phyloP scores from a whole-genome alignment of 495 filamentous ascomycete genomes.

The Neurospora hispaniola region DNA sequence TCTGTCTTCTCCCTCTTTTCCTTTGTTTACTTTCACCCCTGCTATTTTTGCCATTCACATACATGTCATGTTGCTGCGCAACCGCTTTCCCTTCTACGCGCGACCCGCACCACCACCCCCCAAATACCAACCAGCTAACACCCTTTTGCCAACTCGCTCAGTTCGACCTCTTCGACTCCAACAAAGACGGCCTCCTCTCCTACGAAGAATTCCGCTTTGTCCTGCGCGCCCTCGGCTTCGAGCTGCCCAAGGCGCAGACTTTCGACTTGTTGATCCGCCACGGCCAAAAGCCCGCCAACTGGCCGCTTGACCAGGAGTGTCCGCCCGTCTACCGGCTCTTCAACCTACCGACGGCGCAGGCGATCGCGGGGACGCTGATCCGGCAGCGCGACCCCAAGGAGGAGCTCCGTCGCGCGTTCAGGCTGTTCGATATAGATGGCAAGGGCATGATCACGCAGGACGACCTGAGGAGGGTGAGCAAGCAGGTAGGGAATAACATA shows the following conservation, averaged over 20 bases:
- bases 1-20: not conserved
- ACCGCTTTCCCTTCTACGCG: not conserved
- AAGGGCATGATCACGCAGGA: conserved; percentile 82
- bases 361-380: conserved; percentile 71
- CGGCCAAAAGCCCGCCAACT: conserved; percentile 23
- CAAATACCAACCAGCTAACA: not conserved
- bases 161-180: conserved; percentile 95
- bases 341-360: conserved; percentile 48
- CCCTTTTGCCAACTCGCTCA: conserved; percentile 24
- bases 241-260: conserved; percentile 28
- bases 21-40: not conserved
- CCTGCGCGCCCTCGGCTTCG: conserved; percentile 92
- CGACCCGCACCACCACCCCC: not conserved
- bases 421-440: conserved; percentile 62
- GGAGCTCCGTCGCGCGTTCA: conserved; percentile 85
- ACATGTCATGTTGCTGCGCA: not conserved
- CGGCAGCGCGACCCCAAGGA: conserved; percentile 73
- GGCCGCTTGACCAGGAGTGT: conserved; percentile 28
- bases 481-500: conserved; percentile 82
- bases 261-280: conserved; percentile 26
- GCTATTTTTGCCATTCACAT: not conserved
- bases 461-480: conserved; percentile 76
- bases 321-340: conserved; percentile 26
- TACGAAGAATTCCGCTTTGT: conserved; percentile 98
- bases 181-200: conserved; percentile 87